phyloP scores from a whole-genome alignment of 2,329 filamentous ascomycete genomes.

The Xenoacremonium recifei region DNA sequence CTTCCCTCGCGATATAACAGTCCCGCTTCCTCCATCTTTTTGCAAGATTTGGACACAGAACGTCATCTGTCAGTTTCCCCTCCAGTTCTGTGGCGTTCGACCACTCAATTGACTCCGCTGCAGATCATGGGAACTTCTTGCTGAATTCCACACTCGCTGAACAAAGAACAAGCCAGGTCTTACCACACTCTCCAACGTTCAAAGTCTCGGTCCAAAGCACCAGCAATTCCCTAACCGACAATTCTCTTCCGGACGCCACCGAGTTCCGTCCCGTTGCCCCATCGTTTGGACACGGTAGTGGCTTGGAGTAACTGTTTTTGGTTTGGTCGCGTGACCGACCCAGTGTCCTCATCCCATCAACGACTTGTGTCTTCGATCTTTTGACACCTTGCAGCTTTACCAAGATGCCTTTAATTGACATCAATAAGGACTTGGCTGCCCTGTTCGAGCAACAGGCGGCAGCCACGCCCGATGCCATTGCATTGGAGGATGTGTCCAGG shows the following conservation, averaged over 20 bases:
- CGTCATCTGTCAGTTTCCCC: background rate
- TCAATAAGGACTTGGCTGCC: slow-evolving; percentile 67
- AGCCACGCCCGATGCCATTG: slow-evolving; percentile 66
- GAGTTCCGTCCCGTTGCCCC: background rate
- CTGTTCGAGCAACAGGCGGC: slow-evolving; percentile 69
- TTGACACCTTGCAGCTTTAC: slow-evolving; percentile 2
- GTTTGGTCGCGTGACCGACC: slow-evolving; percentile 27
- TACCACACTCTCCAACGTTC: no score
- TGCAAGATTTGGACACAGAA: slow-evolving; percentile 1
- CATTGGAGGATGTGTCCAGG: slow-evolving; percentile 67
- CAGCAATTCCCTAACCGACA: background rate
- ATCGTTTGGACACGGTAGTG: background rate
- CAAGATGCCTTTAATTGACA: slow-evolving; percentile 66
- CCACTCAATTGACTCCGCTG: slow-evolving; percentile 4
- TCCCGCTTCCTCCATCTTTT: slow-evolving; percentile 1
- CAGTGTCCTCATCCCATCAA: slow-evolving; percentile 5
- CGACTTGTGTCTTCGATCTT: background rate
- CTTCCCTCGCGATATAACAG: background rate
- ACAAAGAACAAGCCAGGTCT: no score
- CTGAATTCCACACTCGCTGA: slow-evolving; percentile 9
- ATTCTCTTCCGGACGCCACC: background rate
- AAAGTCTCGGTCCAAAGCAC: no score
- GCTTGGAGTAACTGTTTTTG: slow-evolving; percentile 15
- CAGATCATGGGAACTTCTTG: slow-evolving; percentile 10
- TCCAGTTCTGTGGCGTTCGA: slow-evolving; percentile 14